phyloP scores from a whole-genome alignment of 1,284 basidiomycete genomes.

The Vanrija pseudolonga region DNA sequence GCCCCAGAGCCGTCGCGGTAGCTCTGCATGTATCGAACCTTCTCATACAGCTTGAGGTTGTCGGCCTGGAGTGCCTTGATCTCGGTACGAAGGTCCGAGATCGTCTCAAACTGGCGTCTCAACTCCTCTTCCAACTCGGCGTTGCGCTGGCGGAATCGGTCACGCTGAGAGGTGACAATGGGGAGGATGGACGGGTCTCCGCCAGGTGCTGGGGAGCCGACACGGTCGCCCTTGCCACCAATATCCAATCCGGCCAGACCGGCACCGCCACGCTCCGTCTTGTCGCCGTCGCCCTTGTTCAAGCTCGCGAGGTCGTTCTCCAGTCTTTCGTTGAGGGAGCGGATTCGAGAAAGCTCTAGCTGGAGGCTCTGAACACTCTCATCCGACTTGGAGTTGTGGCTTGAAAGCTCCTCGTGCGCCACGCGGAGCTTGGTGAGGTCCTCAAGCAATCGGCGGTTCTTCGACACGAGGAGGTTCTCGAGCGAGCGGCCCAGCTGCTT shows the following conservation, averaged over 20 bases:
- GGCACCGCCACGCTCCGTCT: constrained; percentile 10
- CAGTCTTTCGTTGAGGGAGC: constrained; percentile 75
- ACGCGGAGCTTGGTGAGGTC: constrained; percentile 87
- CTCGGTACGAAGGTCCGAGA: constrained; percentile 83
- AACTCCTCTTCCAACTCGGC: constrained; percentile 97
- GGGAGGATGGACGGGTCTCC: constrained; percentile 85
- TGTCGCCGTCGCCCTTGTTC: constrained; percentile 51
- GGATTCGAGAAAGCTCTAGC: constrained; percentile 71
- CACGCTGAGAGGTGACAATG: constrained; percentile 93
- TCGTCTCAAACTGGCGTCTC: constrained; percentile 85
- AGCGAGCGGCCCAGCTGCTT: constrained; percentile 71
- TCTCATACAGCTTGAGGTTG: constrained; percentile 93
- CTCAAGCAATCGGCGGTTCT: constrained; percentile 91
- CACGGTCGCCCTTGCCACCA: constrained; percentile 51
- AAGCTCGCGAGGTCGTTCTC: constrained; percentile 85
- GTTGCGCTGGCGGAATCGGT: constrained; percentile 91
- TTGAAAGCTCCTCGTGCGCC: constrained; percentile 72
- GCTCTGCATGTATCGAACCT: constrained; percentile 92
- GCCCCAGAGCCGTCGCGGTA: constrained; percentile 64
- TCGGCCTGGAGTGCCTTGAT: constrained; percentile 70
- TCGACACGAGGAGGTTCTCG: constrained; percentile 82
- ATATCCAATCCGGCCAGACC: constrained; percentile 69
- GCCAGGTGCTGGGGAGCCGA: constrained; percentile 57
- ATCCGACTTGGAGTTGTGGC: constrained; percentile 60
- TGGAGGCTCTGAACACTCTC: constrained; percentile 60